Percentiles rank a stretch among this genome's conserved stretches.
Conservation (phyloP, 1,284 basidiomycete genomes). For the Apiotrichum veenhuisii region DNA sequence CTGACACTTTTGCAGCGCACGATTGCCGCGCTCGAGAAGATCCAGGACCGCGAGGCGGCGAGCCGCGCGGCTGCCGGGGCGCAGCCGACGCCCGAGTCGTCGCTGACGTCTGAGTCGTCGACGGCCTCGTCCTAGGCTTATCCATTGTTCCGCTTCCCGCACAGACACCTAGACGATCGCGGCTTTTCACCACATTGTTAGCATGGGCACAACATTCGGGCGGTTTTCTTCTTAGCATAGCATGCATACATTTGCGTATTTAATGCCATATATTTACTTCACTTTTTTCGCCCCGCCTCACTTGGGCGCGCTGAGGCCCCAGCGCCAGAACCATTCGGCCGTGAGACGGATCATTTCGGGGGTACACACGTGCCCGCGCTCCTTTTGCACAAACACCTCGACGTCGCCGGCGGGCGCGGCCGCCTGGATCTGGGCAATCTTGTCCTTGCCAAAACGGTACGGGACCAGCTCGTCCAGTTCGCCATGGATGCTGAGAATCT, state of each 20-base stretch:
- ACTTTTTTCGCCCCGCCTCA: too few relatives aligned
- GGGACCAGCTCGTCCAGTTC: conserved; percentile 46
- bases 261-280: too few relatives aligned
- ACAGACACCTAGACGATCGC: too few relatives aligned
- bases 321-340: conserved; percentile 48
- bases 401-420: conserved; percentile 17
- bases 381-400: conserved; percentile 45
- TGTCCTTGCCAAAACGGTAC: conserved; percentile 28
- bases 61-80: background rate
- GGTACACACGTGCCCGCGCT: conserved; percentile 47
- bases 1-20: conserved; percentile 21
- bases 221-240: background rate
- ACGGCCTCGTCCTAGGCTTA: too few relatives aligned
- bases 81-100: background rate
- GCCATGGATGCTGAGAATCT: conserved; percentile 64
- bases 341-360: conserved; percentile 45
- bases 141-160: too few relatives aligned
- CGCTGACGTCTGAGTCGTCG: too few relatives aligned
- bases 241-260: background rate
- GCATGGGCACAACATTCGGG: background rate
- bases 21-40: conserved; percentile 28
- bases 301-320: conserved; percentile 28
- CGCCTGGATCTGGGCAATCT: conserved; percentile 36
- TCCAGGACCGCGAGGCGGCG: conserved; percentile 2
- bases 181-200: background rate